These are phyloP conservation scores for Xylaria sp. DNA, from an alignment of 495 filamentous ascomycete species.

Conservation along the genomic window DNA sequence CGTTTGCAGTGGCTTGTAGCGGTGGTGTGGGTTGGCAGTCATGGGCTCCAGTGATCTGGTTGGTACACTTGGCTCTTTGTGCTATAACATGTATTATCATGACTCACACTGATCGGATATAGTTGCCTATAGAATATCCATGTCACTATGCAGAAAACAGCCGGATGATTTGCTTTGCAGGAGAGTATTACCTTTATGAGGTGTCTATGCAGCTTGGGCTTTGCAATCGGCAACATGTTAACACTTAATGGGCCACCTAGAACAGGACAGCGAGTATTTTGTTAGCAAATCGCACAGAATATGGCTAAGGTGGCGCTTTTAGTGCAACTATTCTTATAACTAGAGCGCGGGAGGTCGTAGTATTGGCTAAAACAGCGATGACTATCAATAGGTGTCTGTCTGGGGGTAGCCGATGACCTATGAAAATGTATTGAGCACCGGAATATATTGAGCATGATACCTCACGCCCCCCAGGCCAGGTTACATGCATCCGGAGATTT, in stretches of 20 bases:
- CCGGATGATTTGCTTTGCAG: not conserved
- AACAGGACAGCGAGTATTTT: not conserved
- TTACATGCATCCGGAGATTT: not conserved
- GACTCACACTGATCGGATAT: not conserved
- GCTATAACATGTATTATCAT: not conserved
- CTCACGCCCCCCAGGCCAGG: not conserved
- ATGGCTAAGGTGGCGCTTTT: not conserved
- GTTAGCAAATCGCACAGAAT: not conserved
- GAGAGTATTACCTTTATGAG: not conserved
- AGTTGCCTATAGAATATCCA: not conserved
- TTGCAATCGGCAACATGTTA: not conserved
- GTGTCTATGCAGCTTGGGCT: not conserved
- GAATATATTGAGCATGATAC: not conserved
- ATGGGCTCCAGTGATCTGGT: not conserved
- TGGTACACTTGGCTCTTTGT: not conserved
- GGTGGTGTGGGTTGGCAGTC: not conserved
- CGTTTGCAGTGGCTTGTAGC: not conserved
- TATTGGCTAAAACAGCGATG: not conserved
- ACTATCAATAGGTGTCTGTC: not conserved
- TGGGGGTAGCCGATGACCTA: not conserved
- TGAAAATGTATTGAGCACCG: not conserved
- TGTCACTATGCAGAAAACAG: not conserved
- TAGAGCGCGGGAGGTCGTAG: not conserved
- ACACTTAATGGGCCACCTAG: constrained; percentile 7
- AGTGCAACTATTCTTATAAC: not conserved